These are phyloP conservation scores for Pichia sp. DNA, from an alignment of 1,139 yeast species.

Conservation along the genomic window DNA sequence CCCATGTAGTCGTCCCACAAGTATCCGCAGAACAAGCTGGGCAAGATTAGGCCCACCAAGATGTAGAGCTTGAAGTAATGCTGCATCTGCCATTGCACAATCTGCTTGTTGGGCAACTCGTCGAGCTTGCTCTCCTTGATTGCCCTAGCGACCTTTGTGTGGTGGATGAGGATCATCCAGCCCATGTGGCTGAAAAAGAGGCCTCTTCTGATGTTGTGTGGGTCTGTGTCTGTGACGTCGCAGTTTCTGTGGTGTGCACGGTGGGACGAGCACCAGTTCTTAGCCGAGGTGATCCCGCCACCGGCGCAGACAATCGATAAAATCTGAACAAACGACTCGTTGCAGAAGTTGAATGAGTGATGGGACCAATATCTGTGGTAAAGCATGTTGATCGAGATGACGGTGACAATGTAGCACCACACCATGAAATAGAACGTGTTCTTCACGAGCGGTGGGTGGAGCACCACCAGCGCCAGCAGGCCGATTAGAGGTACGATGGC, in stretches of 20 bases:
- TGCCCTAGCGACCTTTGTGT: slow-evolving; percentile 36
- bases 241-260: slow-evolving; percentile 68
- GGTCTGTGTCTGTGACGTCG: slow-evolving; percentile 59
- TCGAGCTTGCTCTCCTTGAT: slow-evolving; percentile 36
- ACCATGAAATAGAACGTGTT: slow-evolving; percentile 34
- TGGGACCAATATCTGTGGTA: slow-evolving; percentile 69
- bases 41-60: slow-evolving; percentile 46
- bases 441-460: slow-evolving; percentile 22
- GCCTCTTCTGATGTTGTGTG: slow-evolving; percentile 59
- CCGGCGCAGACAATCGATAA: slow-evolving; percentile 56
- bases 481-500: slow-evolving; percentile 32
- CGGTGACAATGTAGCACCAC: slow-evolving; percentile 39
- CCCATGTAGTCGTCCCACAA: slow-evolving; percentile 47
- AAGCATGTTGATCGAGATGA: slow-evolving; percentile 47
- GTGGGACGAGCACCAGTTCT: slow-evolving; percentile 63
- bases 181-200: slow-evolving; percentile 59
- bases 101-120: slow-evolving; percentile 32
- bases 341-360: slow-evolving; percentile 42
- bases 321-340: slow-evolving; percentile 36
- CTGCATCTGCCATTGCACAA: slow-evolving; percentile 56
- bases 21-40: slow-evolving; percentile 42
- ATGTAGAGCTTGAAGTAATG: slow-evolving; percentile 43
- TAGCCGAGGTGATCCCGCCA: slow-evolving; percentile 57
- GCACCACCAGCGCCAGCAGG: slow-evolving; percentile 17
- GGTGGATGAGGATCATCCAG: slow-evolving; percentile 56